Percentiles rank a stretch among this genome's conserved stretches.
phyloP scores from a whole-genome alignment of 257 asterid species.

The Gardenia jasminoides region DNA sequence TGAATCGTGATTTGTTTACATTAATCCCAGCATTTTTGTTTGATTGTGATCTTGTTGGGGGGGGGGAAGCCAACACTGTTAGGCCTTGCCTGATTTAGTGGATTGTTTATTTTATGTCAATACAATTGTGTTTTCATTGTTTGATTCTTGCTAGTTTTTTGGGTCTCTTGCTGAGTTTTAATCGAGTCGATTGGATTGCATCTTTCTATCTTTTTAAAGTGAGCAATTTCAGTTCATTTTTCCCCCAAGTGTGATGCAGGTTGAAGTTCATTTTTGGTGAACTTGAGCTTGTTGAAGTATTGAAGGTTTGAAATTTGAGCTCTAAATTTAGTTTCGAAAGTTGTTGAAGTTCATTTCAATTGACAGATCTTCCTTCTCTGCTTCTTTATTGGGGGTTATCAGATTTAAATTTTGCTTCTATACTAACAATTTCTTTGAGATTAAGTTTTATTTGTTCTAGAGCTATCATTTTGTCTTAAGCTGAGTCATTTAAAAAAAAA shows the following conservation, averaged over 20 bases:
- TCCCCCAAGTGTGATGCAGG: neutral
- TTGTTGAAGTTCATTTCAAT: constrained; percentile 15
- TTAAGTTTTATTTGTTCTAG: no score
- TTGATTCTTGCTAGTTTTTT: neutral
- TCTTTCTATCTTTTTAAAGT: neutral
- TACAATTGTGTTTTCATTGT: neutral
- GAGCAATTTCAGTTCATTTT: no score
- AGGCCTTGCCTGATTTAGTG: no score
- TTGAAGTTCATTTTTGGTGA: neutral
- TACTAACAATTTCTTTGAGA: no score
- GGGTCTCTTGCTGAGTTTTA: neutral
- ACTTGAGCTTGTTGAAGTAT: constrained; percentile 1
- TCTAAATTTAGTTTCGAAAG: constrained; percentile 5
- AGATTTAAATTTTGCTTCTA: neutral
- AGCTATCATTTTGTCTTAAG: no score
- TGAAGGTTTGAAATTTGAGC: neutral
- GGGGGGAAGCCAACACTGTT: no score
- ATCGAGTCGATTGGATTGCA: neutral
- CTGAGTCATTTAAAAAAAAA: no score
- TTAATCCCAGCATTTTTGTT: no score
- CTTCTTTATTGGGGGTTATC: neutral
- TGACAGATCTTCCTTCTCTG: neutral
- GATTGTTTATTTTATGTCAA: no score
- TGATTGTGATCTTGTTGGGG: no score
- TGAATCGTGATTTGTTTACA: no score